Base-by-base conservation (phyloP, 352 stramenopile genomes). In the Phytophthora melonis region DNA sequence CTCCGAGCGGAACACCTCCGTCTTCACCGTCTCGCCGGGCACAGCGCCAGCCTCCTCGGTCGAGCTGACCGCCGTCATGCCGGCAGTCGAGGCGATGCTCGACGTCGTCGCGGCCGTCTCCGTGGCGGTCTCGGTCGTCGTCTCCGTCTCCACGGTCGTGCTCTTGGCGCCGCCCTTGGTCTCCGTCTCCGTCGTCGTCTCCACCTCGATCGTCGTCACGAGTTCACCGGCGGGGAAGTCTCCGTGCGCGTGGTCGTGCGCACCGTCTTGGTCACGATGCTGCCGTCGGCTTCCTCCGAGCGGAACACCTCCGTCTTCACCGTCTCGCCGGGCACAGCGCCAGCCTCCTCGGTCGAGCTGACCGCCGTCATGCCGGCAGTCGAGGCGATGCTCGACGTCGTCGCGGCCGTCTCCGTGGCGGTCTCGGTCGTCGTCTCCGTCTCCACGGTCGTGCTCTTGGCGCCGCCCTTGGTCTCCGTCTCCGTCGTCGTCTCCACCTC, bases 401-500 rank as follows among this genome's bases (percentile, higher is more conserved):
- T 36, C 25, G 25, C 53, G 7, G 53, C 25, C 53, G 30, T 43
- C 53, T 59, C 53, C 13, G 53, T 59, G 53, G 53, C 53, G 23
- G 53, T 59, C 53, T 59, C 53, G 27, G 53, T 59, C 14, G 53
- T 59, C 21, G 53, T 59, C 53, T 59, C 53, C 53, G 11, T 59
- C 53, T 59, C 53, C 27, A 59, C 53, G 27, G 53, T 59, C 25
- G 53, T 59, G 53, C 53, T 59, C 53, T 47, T 59, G 23, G 53
- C 25, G 25, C 53, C 53, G 25, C 53, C 53, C 53, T 43, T 43
- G 25, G 53, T 23, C 53, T 59, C 53, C 25, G 53, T 59, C 53
- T 59, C 53, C 10, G 53, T 59, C 30, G 53, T 59, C 53, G 53
- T 59, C 53, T 59, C 53, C 53, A 59, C 53, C 34, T 59, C 53